Evolutionary conservation across 225 moss, liverwort and hornwort genomes (phyloP), one percentile per base, ranked within the genome.

Genomic region (Marchantia paleacea): DNA sequence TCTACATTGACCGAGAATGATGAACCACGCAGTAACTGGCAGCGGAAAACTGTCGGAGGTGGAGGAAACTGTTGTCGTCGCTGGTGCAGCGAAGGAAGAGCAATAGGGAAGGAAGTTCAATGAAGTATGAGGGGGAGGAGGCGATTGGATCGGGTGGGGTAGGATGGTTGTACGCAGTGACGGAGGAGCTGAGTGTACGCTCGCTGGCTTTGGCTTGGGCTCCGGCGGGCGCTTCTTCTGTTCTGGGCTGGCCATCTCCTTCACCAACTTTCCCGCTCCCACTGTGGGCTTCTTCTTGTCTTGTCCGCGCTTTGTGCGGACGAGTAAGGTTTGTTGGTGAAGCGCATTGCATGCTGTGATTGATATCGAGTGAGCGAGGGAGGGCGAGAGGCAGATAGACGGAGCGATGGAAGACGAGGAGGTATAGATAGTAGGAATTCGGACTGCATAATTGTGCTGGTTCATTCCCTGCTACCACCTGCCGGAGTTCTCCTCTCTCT

Each of bases 221-320:
- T 57, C 14, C n/a, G 69, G 14, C 6, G 26, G 12, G 66, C 28
- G 15, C 29, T 25, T 25, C 28, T 66, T 66, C 29, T 28, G 28
- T 26, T 66, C 63, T 63, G 63, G n/a, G n/a, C n/a, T 25, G 30
- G 68, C 71, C 71, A 72, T 72, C 71, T 72, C 30, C 30, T 12
- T 69, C 69, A 69, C 72, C 72, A 52, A 73, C 72, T 73, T 73
- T 73, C 72, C 72, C 72, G 72, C 72, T 73, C 22, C 7, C 72
- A 24, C 52, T 51, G 69, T 52, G 24, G 3, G 24, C n/a, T 51
- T 39, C 72, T 73, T 73, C 72, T 73, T 73, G 72, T 73, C 72
- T 73, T 73, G 50, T 52, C 72, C 24, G 72, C 72, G 51, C 11
- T 25, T 19, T 51, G 2, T 24, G 52, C 69, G 69, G 26, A 18